Conservation (phyloP, 2,329 filamentous ascomycete species). For the Leptographium flavum region DNA sequence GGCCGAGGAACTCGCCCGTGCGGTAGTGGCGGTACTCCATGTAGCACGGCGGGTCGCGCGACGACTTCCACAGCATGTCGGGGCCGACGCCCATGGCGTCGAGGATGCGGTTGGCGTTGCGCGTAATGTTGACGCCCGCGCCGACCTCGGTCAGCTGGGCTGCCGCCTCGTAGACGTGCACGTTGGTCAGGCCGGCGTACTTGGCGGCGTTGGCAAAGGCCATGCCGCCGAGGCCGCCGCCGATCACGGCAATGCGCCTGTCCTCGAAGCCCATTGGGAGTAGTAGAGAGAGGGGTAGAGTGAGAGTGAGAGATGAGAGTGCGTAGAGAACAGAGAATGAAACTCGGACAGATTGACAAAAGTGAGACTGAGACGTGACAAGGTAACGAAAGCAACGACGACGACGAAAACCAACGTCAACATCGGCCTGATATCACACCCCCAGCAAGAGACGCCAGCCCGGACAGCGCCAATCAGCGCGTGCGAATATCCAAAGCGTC, state of each 20-base stretch:
- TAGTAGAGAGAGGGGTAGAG: not conserved
- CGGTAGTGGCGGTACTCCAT: conserved; percentile 20
- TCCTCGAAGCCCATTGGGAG: conserved; percentile 5
- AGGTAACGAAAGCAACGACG: no score
- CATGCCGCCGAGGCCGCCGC: conserved; percentile 25
- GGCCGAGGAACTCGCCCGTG: conserved; percentile 12
- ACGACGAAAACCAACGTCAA: no score
- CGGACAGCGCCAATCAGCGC: no score
- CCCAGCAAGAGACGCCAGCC: no score
- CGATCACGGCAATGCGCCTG: conserved; percentile 20
- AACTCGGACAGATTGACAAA: no score
- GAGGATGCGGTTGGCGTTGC: conserved; percentile 19
- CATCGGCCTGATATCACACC: no score
- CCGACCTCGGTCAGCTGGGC: conserved; percentile 20
- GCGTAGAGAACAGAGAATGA: no score
- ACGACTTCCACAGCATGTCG: conserved; percentile 8
- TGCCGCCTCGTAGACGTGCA: conserved; percentile 22
- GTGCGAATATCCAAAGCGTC: no score
- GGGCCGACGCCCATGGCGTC: conserved; percentile 20
- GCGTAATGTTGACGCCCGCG: conserved; percentile 20
- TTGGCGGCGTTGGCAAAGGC: conserved; percentile 21
- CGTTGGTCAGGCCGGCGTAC: conserved; percentile 15
- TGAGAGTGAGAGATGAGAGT: no score
- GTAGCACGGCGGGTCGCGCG: conserved; percentile 7
- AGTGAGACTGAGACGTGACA: no score